Evolutionary conservation across 2,329 filamentous ascomycete genomes (phyloP).

Genomic region (Epichloe coenophiala): DNA sequence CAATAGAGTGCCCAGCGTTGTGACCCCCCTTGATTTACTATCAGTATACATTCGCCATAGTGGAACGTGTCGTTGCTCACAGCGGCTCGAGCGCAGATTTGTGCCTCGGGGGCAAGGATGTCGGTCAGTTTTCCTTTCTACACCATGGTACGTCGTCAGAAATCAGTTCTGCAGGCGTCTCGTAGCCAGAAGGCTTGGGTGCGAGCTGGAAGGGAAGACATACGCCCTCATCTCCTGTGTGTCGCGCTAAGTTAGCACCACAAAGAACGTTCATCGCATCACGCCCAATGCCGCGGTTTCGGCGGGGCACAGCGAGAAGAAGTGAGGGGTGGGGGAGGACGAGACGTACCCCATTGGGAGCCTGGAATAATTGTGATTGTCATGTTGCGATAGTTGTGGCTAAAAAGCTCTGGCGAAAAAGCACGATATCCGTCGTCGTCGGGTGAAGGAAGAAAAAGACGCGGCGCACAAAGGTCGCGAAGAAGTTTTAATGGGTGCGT

Average conservation of each 20-base stretch:
- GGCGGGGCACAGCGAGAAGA: constrained; percentile 7
- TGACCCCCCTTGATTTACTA: constrained; percentile 15
- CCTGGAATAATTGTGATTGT: constrained; percentile 22
- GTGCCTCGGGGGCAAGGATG: constrained; percentile 17
- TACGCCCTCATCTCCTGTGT: constrained; percentile 22
- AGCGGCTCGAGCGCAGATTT: constrained; percentile 21
- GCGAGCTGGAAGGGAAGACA: constrained; percentile 5
- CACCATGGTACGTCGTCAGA: constrained; percentile 9
- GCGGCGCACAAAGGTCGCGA: no score
- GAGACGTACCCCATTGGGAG: constrained; percentile 24
- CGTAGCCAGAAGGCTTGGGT: not conserved
- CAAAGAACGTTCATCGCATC: not conserved
- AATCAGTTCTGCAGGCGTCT: constrained; percentile 2
- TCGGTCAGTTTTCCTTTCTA: constrained; percentile 25
- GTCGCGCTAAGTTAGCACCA: constrained; percentile 10
- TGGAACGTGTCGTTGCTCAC: constrained; percentile 13
- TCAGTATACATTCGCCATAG: not conserved
- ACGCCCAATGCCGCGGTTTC: constrained; percentile 8
- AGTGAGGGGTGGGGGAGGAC: constrained; percentile 6
- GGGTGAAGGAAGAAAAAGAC: no score
- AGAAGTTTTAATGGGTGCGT: no score
- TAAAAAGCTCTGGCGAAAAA: no score
- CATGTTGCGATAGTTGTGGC: constrained; percentile 6
- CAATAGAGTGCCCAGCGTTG: constrained; percentile 15
- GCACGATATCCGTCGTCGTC: no score